Evolutionary conservation across 225 moss, liverwort and hornwort species (phyloP).

Genomic region (Polytrichum formosum): DNA sequence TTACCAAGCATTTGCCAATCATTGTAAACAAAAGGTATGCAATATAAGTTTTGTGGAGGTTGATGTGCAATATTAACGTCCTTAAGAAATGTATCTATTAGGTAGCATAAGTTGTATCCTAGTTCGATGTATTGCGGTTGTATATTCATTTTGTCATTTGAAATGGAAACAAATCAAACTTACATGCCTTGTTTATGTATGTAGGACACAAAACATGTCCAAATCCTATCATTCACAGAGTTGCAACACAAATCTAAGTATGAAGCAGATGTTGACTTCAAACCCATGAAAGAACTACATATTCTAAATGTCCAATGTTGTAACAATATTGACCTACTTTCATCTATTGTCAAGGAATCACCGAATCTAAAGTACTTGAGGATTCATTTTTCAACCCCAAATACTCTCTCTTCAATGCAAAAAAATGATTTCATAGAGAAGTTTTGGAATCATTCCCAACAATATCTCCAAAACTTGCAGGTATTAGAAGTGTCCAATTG

Average conservation of each 20-base stretch:
- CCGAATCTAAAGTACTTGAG: neutral
- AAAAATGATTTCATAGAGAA: neutral
- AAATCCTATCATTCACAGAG: neutral
- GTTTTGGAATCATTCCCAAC: neutral
- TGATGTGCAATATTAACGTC: neutral
- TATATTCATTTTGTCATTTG: neutral
- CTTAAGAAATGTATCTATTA: too few relatives aligned
- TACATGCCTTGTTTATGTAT: neutral
- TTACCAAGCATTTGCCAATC: neutral
- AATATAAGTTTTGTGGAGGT: neutral
- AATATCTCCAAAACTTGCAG: neutral
- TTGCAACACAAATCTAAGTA: neutral
- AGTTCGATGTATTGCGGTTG: neutral
- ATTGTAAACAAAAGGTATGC: neutral
- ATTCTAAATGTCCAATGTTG: neutral
- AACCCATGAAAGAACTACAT: neutral
- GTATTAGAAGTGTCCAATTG: neutral
- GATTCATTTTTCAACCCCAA: neutral
- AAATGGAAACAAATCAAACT: too few relatives aligned
- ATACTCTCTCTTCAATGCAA: neutral
- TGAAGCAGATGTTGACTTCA: neutral
- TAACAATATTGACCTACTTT: neutral
- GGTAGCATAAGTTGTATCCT: too few relatives aligned
- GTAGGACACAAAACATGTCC: neutral
- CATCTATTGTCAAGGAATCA: neutral